Evolutionary conservation across 2,329 filamentous ascomycete species (phyloP).

Genomic region (Colletotrichum siamense): DNA sequence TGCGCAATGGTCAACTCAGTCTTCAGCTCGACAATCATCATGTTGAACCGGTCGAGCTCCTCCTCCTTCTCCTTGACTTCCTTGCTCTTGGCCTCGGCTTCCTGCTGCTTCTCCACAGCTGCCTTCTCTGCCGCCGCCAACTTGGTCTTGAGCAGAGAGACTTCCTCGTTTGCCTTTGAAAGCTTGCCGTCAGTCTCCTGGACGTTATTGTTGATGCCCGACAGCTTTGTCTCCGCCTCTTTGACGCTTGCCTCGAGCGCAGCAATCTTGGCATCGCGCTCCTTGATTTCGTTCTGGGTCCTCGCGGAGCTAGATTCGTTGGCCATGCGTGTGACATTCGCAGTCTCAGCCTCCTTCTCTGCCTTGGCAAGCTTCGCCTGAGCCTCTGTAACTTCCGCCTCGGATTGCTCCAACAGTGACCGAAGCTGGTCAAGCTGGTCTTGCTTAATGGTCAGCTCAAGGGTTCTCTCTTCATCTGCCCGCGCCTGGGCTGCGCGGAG

Average conservation of each 20-base stretch:
- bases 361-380: conserved; percentile 56
- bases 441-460: conserved; percentile 61
- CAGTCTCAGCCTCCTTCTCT: conserved; percentile 52
- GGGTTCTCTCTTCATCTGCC: conserved; percentile 57
- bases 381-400: conserved; percentile 41
- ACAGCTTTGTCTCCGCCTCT: conserved; percentile 38
- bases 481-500: conserved; percentile 26
- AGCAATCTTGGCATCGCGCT: conserved; percentile 43
- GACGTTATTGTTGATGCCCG: conserved; percentile 34
- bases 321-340: conserved; percentile 26
- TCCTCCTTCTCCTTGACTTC: conserved; percentile 53
- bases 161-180: conserved; percentile 45
- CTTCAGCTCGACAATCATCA: conserved; percentile 63
- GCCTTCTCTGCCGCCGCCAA: conserved; percentile 33
- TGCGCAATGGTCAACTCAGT: conserved; percentile 66
- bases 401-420: conserved; percentile 38
- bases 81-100: conserved; percentile 40
- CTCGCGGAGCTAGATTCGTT: conserved; percentile 23
- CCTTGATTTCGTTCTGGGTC: conserved; percentile 39
- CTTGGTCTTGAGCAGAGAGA: conserved; percentile 41
- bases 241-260: conserved; percentile 45
- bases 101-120: conserved; percentile 44
- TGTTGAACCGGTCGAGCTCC: conserved; percentile 55
- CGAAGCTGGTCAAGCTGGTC: conserved; percentile 52
- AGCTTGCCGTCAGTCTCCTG: conserved; percentile 34